A percentile compares a stretch with the other conserved stretches of the same genome.
These are phyloP conservation scores for Isabelozyma rhagii DNA, from an alignment of 805 yeast species.

Conservation along the genomic window DNA sequence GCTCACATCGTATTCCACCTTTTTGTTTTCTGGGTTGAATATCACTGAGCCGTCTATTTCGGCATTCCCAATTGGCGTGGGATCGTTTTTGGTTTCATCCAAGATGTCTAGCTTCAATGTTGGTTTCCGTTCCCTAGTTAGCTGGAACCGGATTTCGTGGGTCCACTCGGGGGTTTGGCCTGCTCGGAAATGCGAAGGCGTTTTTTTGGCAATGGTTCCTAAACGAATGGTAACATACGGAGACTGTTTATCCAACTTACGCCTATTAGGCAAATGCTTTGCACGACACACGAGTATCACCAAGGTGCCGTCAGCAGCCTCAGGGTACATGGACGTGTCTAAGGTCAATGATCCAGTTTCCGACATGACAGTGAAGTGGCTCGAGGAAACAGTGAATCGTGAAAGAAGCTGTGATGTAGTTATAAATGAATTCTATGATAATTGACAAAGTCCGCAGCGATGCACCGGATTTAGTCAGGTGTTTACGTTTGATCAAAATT, in stretches of 20 bases:
- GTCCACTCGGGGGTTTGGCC: constrained; percentile 95
- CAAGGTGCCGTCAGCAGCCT: constrained; percentile 51
- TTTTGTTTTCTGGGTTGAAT: constrained; percentile 45
- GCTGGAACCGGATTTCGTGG: constrained; percentile 64
- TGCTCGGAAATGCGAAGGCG: constrained; percentile 76
- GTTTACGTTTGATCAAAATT: too few species aligned
- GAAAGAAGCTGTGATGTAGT: too few species aligned
- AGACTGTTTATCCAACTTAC: constrained; percentile 87
- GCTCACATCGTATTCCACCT: constrained; percentile 27
- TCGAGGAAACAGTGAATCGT: too few species aligned
- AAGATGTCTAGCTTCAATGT: constrained; percentile 67
- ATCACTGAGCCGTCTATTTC: constrained; percentile 77
- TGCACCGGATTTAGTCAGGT: too few species aligned
- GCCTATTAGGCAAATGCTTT: constrained; percentile 79
- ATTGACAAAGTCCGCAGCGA: too few species aligned
- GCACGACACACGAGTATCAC: constrained; percentile 79
- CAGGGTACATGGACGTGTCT: constrained; percentile 9
- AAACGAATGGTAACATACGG: constrained; percentile 85
- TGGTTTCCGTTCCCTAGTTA: constrained; percentile 63
- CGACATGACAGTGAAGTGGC: neutral
- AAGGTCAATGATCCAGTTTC: neutral
- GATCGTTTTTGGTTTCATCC: constrained; percentile 83
- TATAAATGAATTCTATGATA: too few species aligned
- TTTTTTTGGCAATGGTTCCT: constrained; percentile 76
- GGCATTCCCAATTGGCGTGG: constrained; percentile 80